Evolutionary conservation across 2,329 filamentous ascomycete species (phyloP), one percentile per base, ranked within the genome.

Genomic region (Sordariomycetes sp.): DNA sequence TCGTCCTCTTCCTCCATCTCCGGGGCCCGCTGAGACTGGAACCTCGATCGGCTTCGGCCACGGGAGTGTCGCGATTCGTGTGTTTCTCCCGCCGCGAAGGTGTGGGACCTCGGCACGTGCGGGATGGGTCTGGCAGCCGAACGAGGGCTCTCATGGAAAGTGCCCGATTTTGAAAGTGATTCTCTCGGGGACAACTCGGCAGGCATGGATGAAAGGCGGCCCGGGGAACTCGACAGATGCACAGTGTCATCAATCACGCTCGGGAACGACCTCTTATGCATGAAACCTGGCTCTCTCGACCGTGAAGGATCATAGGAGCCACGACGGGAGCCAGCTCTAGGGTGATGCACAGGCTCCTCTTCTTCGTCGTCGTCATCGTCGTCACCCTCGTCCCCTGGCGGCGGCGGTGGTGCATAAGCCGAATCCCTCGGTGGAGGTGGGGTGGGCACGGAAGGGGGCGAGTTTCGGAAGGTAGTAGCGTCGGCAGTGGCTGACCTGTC

Each of bases 381-480:
- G 0, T 45, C 10, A 13, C 28, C 36, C 7, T 52, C 45, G 34
- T 25, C 15, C n/a, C 28, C 39, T 20, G 45, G 45, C 6, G 12
- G 6, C 3, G 17, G 39, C 25, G 69, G 65, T 3, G 60, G 50
- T 2, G 62, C 53, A 58, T 68, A 70, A 5, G 65, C 60, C 10
- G 67, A 66, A 1, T 61, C 56, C 22, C 61, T 63, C 1, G 64
- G 62, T 0, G 69, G 69, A 13, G 70, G 70, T 6, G 70, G 70
- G 2, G 70, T 71, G 2, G 70, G 70, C 3, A 66, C 69, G 12
- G 65, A 63, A 0, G 70, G 67, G 62, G 59, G 39, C 65, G 65
- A 7, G 63, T 62, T 51, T 56, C 59, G 22, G 64, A 61, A 12
- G 62, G 64, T 51, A 62, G 61, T 4, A 62, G 56, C 17, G 32